These are phyloP conservation scores for Pontederia paniculata DNA, from an alignment of 176 grass and related monocot genomes.

Conservation along the genomic window DNA sequence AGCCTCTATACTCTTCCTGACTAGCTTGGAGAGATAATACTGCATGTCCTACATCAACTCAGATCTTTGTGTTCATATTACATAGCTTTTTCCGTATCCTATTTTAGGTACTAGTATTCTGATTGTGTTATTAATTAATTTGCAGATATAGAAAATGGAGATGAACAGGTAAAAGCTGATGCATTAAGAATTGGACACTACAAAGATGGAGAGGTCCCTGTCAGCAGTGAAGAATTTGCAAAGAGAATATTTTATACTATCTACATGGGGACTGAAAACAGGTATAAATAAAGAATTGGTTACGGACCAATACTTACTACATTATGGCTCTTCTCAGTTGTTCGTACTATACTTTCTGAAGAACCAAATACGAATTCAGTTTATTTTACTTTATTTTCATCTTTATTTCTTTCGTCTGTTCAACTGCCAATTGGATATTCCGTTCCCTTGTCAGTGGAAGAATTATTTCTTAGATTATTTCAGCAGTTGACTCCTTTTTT, in stretches of 20 bases:
- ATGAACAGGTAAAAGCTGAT: conserved; percentile 87
- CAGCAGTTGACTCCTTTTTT: not conserved
- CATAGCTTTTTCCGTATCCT: no score
- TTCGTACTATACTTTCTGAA: no score
- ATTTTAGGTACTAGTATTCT: not conserved
- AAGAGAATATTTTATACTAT: conserved; percentile 87
- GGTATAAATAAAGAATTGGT: conserved; percentile 27
- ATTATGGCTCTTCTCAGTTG: no score
- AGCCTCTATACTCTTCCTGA: no score
- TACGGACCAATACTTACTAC: no score
- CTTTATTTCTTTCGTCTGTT: no score
- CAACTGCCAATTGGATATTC: no score
- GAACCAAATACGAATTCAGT: no score
- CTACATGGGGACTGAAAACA: conserved; percentile 96
- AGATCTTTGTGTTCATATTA: no score
- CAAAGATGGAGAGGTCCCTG: conserved; percentile 70
- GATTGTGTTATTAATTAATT: not conserved
- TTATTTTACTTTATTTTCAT: no score
- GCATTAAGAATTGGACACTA: conserved; percentile 82
- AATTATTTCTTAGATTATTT: not conserved
- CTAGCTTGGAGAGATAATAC: no score
- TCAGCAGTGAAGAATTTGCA: conserved; percentile 60
- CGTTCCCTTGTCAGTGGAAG: not conserved
- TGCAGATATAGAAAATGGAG: conserved; percentile 93
- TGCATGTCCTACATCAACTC: no score